phyloP scores from a whole-genome alignment of 192 early-diverging fungal genomes.

The Podochytrium sp. region DNA sequence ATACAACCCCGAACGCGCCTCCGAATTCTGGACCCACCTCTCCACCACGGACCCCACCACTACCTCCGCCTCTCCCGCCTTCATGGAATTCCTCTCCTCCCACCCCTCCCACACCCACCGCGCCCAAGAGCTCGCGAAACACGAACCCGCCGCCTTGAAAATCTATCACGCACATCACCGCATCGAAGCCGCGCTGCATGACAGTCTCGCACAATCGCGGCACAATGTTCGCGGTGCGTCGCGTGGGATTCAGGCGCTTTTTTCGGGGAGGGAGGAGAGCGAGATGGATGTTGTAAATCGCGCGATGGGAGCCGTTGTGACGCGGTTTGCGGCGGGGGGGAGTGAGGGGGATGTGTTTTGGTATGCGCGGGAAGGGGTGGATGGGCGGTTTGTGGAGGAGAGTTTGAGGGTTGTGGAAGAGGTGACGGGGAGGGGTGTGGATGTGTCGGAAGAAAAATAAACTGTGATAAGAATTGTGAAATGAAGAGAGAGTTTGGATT shows the following conservation, averaged over 20 bases:
- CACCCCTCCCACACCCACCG: slow-evolving; percentile 47
- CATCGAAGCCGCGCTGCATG: slow-evolving; percentile 14
- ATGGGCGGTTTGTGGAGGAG: slow-evolving; percentile 16
- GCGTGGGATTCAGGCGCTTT: too few species aligned
- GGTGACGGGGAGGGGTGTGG: too few species aligned
- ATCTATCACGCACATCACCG: slow-evolving; percentile 36
- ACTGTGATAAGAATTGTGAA: too few species aligned
- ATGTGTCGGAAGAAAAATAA: too few species aligned
- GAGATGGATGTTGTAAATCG: slow-evolving; percentile 39
- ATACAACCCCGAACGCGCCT: slow-evolving; percentile 42
- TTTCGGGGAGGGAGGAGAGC: neutral
- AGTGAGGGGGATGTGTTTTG: slow-evolving; percentile 13
- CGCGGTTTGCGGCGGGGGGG: neutral
- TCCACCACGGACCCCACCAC: neutral
- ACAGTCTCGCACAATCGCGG: neutral
- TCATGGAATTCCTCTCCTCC: slow-evolving; percentile 38
- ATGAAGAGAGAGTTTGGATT: too few species aligned
- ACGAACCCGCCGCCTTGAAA: slow-evolving; percentile 40
- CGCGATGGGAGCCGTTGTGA: slow-evolving; percentile 31
- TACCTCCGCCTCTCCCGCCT: too few species aligned
- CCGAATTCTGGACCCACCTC: slow-evolving; percentile 34
- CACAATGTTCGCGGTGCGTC: neutral
- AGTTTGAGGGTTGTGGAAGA: slow-evolving; percentile 24
- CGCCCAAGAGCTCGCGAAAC: slow-evolving; percentile 37
- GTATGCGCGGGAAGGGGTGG: slow-evolving; percentile 21